phyloP scores from a whole-genome alignment of 2,329 filamentous ascomycete species.

The Onygenales sp. region DNA sequence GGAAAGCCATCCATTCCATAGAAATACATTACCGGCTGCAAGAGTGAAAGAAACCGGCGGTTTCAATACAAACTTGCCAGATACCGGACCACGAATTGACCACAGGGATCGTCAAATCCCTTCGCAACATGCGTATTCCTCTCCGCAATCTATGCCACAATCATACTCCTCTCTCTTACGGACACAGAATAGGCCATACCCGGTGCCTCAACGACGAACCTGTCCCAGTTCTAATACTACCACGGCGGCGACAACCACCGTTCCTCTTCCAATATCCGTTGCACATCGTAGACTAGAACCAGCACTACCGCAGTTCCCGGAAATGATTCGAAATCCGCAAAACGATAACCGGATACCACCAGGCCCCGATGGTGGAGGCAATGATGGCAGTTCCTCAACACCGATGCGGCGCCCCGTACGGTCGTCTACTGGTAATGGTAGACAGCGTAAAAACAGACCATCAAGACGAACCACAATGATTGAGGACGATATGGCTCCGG shows the following conservation, averaged over 20 bases:
- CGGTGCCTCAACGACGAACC: conserved; percentile 3
- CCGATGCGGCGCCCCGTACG: neutral
- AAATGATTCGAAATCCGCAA: neutral
- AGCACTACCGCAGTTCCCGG: neutral
- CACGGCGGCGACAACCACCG: neutral
- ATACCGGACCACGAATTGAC: neutral
- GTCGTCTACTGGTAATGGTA: neutral
- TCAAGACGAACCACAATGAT: neutral
- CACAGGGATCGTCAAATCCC: neutral
- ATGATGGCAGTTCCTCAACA: neutral
- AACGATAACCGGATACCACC: neutral
- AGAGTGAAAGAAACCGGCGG: conserved; percentile 2
- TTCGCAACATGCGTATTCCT: neutral
- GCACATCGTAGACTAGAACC: conserved; percentile 1
- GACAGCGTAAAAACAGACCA: neutral
- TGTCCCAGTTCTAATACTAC: conserved; percentile 3
- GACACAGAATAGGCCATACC: conserved; percentile 1
- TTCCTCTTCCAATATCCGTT: conserved; percentile 8
- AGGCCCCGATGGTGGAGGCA: neutral
- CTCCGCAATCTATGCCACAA: neutral
- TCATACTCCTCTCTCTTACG: neutral
- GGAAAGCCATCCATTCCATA: conserved; percentile 27
- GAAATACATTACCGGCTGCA: conserved; percentile 17
- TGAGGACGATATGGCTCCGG: neutral
- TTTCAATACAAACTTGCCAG: neutral